Evolutionary conservation across 805 yeast species (phyloP), one percentile per base, ranked within the genome.

Genomic region (Candida nemodendra): DNA sequence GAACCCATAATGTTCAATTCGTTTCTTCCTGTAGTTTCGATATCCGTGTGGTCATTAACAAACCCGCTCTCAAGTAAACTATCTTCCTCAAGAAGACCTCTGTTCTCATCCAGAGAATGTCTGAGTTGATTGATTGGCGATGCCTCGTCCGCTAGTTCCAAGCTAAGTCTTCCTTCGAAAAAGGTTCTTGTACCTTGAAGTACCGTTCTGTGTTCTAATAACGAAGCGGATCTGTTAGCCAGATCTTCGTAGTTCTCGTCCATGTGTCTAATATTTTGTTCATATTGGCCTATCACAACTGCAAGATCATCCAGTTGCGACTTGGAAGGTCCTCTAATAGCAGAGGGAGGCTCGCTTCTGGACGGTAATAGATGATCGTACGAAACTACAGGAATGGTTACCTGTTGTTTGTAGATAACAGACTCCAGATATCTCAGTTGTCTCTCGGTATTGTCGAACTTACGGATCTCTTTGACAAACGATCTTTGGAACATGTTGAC

Each of bases 401-500:
- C 71, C 11, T 65, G 65, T 48, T 75, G 79, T 30, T 70, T 67
- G 36, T 68, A 68, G 34, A 84, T 70, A 33, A 79, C 70, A 1
- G 63, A 53, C 44, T 71, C 70, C 51, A 78, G 63, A 46, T 67
- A 76, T 25, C 84, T 71, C 38, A 81, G 74, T 61, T 91, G 98
- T 45, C 97, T 81, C 61, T 89, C 87, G n/a, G 83, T 77, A 57
- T 88, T 84, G 61, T 91, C 97, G 37, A 86, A 69, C 41, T 75
- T 73, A 54, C 96, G 78, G 44, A 88, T 79, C 54, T 93, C 98
- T 54, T 81, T 79, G 41, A 93, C 96, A 62, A 84, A 93, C 2
- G 91, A 72, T 45, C 99, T 76, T 66, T 91, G 98, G 66, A 93
- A 93, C 22, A 86, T 76, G 51, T 80, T 81, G 30, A 87, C 84